Evolutionary conservation across 495 filamentous ascomycete species (phyloP), one percentile per base, ranked within the genome.

Genomic region (Trichoderma asperelloides): DNA sequence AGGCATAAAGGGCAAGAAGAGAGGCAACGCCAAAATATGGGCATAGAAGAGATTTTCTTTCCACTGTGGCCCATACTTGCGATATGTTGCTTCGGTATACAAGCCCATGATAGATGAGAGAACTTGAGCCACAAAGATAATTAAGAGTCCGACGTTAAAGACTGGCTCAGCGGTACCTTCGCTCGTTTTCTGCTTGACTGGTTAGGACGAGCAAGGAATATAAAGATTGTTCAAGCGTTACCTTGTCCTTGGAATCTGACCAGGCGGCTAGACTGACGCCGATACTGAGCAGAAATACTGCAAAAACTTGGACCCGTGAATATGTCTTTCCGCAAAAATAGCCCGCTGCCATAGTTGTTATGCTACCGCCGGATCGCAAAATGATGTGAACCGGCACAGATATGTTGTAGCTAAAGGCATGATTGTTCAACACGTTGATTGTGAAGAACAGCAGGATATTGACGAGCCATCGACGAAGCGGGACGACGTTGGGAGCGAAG

Each of bases 301-400:
- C 87, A 6, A 89, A 71, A 5, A 96, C 81, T 70, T 98, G 95
- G 30, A 92, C 81, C 12, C 78, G 81, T 16, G 90, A 90, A 71
- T 97, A 99, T 73, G 81, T 83, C 78, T 91, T 96, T 13, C 90
- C 91, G 68, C 87, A 91, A n/a, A 95, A 43, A 72, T 85, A 91
- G 28, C 95, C 95, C 45, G 94, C 89, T 8, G 88, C 75, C 84
- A 99, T 92, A 0, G 95, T 98, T 0, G 93, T 93, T 62, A 97
- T 94, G 68, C 92, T 96, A 11, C 95, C 96, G 27, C 93, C 96
- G 49, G 93, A 96, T 23, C 95, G 89, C 8, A 99, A 80, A 68
- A 99, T 97, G 70, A 98, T 99, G 73, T 99, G 95, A 60, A 99
- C 86, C 27, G 95, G 95, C 0, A 99, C 94, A 6, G 91, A 96